Evolutionary conservation across 2,329 filamentous ascomycete genomes (phyloP).

Genomic region (Triangularia verruculosa): DNA sequence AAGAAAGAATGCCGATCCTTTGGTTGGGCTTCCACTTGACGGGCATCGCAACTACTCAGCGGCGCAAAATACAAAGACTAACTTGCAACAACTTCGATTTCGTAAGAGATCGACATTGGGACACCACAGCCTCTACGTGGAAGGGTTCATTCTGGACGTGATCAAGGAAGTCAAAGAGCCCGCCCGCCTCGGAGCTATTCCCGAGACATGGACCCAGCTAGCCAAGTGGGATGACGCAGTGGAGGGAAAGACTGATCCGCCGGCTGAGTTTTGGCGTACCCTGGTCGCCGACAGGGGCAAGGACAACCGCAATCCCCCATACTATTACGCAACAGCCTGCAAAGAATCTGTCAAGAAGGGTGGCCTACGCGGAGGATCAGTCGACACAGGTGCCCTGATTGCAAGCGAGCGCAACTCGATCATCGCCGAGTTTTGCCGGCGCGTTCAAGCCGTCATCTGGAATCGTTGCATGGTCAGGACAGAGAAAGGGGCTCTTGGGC

Average conservation of each 20-base stretch:
- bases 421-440: constrained; percentile 29
- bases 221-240: constrained; percentile 22
- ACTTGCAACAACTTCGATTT: constrained; percentile 27
- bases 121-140: constrained; percentile 34
- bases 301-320: constrained; percentile 27
- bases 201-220: constrained; percentile 24
- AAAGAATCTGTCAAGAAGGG: constrained; percentile 28
- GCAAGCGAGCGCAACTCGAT: constrained; percentile 30
- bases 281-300: constrained; percentile 29
- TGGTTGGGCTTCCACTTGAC: constrained; percentile 32
- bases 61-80: constrained; percentile 26
- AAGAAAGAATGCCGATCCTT: constrained; percentile 35
- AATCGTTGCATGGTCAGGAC: constrained; percentile 28
- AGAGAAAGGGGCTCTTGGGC: background rate
- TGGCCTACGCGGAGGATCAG: constrained; percentile 22
- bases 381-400: constrained; percentile 28
- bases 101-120: constrained; percentile 22
- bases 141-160: constrained; percentile 32
- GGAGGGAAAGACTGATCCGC: constrained; percentile 17
- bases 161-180: constrained; percentile 20
- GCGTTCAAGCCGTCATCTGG: constrained; percentile 31
- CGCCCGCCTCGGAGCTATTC: constrained; percentile 27
- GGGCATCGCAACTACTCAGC: constrained; percentile 33
- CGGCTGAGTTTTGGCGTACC: constrained; percentile 29
- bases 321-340: constrained; percentile 30